Evolutionary conservation across 2,329 filamentous ascomycete species (phyloP).

Genomic region (Penicillium verrucosum): DNA sequence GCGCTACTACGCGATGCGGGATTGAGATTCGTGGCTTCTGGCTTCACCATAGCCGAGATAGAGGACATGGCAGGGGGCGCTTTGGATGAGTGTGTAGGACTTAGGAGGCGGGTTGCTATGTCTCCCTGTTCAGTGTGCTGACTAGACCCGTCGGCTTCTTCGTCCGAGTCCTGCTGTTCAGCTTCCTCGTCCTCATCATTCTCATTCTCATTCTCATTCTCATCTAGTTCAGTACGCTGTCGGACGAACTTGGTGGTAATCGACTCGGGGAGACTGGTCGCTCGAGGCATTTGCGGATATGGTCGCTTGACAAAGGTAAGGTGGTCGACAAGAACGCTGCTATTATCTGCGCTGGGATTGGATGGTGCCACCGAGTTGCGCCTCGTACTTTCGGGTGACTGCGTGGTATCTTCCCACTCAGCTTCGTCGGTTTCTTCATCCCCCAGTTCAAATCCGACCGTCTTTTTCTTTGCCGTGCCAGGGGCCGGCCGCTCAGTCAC

Average conservation of each 20-base stretch:
- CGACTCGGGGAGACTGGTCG: slow-evolving; percentile 39
- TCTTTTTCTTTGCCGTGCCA: slow-evolving; percentile 43
- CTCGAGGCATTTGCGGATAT: slow-evolving; percentile 38
- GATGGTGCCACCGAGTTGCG: slow-evolving; percentile 43
- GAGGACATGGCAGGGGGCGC: slow-evolving; percentile 50
- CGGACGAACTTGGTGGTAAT: slow-evolving; percentile 32
- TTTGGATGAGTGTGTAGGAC: slow-evolving; percentile 41
- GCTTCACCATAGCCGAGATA: slow-evolving; percentile 45
- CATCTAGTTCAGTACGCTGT: slow-evolving; percentile 23
- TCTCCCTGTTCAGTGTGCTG: slow-evolving; percentile 34
- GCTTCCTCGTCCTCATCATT: slow-evolving; percentile 18
- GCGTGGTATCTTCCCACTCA: slow-evolving; percentile 50
- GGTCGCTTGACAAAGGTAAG: slow-evolving; percentile 42
- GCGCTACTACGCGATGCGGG: slow-evolving; percentile 36
- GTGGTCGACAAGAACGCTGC: slow-evolving; percentile 37
- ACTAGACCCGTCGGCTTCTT: slow-evolving; percentile 20
- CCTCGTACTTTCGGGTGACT: slow-evolving; percentile 48
- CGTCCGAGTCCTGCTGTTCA: slow-evolving; percentile 16
- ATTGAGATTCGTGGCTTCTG: slow-evolving; percentile 34
- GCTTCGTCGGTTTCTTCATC: slow-evolving; percentile 45
- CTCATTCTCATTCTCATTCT: slow-evolving; percentile 18
- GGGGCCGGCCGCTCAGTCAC: slow-evolving; percentile 34
- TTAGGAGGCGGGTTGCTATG: slow-evolving; percentile 38
- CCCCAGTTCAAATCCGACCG: slow-evolving; percentile 47
- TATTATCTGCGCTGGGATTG: slow-evolving; percentile 35